Evolutionary conservation across 495 filamentous ascomycete genomes (phyloP), one percentile per base, ranked within the genome.

Genomic region (Podospora conica): DNA sequence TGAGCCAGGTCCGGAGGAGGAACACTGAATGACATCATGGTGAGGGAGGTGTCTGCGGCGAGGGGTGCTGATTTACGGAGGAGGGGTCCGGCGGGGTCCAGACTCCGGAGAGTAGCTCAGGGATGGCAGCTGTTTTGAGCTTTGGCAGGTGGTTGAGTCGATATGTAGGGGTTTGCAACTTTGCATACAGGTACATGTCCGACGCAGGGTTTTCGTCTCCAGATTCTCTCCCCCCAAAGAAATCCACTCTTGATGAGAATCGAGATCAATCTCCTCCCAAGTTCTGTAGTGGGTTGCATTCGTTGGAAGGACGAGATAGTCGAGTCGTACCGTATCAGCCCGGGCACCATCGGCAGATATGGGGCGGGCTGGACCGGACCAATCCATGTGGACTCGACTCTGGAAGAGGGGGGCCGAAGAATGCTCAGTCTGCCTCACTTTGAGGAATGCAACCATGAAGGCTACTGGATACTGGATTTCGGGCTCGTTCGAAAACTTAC

Each of bases 221-320:
- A 8, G 15, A 6, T 18, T 48, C 15, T 33, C 2, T 11, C 9
- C 29, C 11, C 29, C 29, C 29, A 31, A 31, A 9, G 29, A 10
- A 31, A 31, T n/a, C n/a, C n/a, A n/a, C n/a, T n/a, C n/a, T n/a
- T n/a, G n/a, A n/a, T n/a, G n/a, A n/a, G n/a, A n/a, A n/a, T n/a
- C n/a, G n/a, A n/a, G n/a, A n/a, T n/a, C n/a, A n/a, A n/a, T n/a
- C n/a, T n/a, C n/a, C n/a, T n/a, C n/a, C n/a, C n/a, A n/a, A n/a
- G n/a, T 23, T 48, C 8, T 61, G 29, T 29, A 18, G 25, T 25
- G 31, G 20, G 18, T 11, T 3, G 20, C 9, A 60, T 5, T 60
- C 58, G 40, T 60, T 60, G 58, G 58, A 29, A 18, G 40, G 58
- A 60, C 25, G 9, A 61, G 59, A 61, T 61, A 53, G 33, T 61